Percentiles rank a stretch among this genome's conserved stretches.
These are phyloP conservation scores for Neofusicoccum parvum DNA, from an alignment of 2,329 filamentous ascomycete genomes.

Conservation along the genomic window DNA sequence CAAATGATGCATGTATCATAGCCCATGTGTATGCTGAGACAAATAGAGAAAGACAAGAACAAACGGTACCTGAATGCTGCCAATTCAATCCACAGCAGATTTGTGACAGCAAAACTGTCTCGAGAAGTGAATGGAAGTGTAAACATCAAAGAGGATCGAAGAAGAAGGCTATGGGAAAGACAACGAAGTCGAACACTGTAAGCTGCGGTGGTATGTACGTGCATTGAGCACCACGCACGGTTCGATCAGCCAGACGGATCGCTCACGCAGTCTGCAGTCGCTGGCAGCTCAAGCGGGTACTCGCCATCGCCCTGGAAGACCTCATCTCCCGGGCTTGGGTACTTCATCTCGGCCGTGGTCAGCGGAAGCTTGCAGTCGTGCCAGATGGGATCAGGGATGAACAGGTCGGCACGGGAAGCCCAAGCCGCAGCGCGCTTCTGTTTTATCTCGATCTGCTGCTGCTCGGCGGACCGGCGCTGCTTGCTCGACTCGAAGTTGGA, in stretches of 20 bases:
- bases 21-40: no score
- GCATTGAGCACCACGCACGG: no score
- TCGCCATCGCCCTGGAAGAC: constrained; percentile 47
- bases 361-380: constrained; percentile 38
- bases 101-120: no score
- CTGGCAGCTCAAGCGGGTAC: constrained; percentile 46
- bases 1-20: no score
- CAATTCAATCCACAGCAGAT: no score
- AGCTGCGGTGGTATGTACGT: no score
- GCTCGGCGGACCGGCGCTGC: not conserved
- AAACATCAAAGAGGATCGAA: no score
- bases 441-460: constrained; percentile 19
- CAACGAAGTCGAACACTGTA: no score
- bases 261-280: constrained; percentile 23
- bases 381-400: constrained; percentile 31
- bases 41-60: no score
- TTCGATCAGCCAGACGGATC: not conserved
- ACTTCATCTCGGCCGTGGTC: constrained; percentile 45
- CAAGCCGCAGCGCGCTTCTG: constrained; percentile 37
- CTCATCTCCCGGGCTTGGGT: constrained; percentile 46
- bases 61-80: no score
- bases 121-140: no score
- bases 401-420: constrained; percentile 44
- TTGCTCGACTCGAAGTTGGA: constrained; percentile 2
- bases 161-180: no score